Percentiles rank a stretch among this genome's conserved stretches.
Evolutionary conservation across 257 asterid species (phyloP).

Genomic region (Nyctanthes arbortristis): DNA sequence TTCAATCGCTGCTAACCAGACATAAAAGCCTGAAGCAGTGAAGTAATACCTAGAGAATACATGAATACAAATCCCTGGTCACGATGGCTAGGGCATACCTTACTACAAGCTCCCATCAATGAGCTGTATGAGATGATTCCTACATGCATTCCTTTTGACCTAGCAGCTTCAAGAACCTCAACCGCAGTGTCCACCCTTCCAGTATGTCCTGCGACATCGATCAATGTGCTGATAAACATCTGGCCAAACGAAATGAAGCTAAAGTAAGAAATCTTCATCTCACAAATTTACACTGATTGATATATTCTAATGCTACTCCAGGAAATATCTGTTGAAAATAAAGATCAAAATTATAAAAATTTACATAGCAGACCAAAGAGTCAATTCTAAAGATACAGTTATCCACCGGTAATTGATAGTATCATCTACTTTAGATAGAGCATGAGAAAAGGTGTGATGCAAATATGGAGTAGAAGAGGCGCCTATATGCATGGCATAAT

Average conservation of each 20-base stretch:
- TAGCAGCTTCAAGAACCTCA: constrained; percentile 78
- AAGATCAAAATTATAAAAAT: background rate
- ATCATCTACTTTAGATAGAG: background rate
- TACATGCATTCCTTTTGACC: constrained; percentile 67
- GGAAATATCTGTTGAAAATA: background rate
- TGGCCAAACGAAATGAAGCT: constrained; percentile 36
- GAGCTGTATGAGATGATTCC: constrained; percentile 91
- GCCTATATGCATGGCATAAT: too few species aligned
- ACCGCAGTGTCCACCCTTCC: constrained; percentile 92
- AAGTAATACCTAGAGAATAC: constrained; percentile 8
- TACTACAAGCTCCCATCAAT: constrained; percentile 99
- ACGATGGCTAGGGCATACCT: constrained; percentile 47
- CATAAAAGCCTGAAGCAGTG: constrained; percentile 21
- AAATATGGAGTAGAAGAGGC: too few species aligned
- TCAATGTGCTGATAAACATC: constrained; percentile 93
- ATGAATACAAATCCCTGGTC: background rate
- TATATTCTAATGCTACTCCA: constrained; percentile 1
- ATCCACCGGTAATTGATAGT: background rate
- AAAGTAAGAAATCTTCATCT: constrained; percentile 18
- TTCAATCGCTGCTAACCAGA: constrained; percentile 13
- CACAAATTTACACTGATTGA: constrained; percentile 3
- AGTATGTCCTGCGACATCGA: constrained; percentile 98
- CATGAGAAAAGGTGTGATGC: too few species aligned
- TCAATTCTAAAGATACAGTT: constrained; percentile 8
- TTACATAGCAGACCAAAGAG: constrained; percentile 5